These are phyloP conservation scores for Trichodelitschia bisporula DNA, from an alignment of 495 filamentous ascomycete genomes.

Conservation along the genomic window DNA sequence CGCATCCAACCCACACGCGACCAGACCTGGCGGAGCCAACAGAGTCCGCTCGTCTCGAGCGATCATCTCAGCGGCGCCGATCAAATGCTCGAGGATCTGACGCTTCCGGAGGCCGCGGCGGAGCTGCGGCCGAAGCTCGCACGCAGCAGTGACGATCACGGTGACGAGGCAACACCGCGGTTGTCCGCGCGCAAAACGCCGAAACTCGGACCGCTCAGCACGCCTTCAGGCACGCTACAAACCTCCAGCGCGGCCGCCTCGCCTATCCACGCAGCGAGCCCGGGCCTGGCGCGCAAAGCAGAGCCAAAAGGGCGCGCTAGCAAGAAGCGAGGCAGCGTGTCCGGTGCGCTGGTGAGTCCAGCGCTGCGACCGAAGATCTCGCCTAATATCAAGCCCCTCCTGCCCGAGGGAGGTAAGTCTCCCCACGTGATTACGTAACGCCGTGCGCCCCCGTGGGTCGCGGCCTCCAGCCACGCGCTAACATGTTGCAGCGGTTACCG, in stretches of 20 bases:
- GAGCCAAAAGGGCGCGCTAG: conserved; percentile 11
- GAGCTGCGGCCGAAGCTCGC: conserved; percentile 8
- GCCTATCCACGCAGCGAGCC: conserved; percentile 4
- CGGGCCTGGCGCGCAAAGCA: conserved; percentile 3
- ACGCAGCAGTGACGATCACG: conserved; percentile 1
- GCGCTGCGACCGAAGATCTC: conserved; percentile 82
- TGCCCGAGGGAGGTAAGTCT: conserved; percentile 47
- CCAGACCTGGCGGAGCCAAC: conserved; percentile 1
- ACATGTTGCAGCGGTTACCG: conserved; percentile 26
- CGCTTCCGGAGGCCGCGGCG: conserved; percentile 15
- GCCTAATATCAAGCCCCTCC: conserved; percentile 74
- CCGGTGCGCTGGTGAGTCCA: conserved; percentile 57
- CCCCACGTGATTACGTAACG: conserved; percentile 1
- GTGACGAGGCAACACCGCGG: conserved; percentile 11
- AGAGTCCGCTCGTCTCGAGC: conserved; percentile 3
- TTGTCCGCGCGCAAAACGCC: conserved; percentile 14
- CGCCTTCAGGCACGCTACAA: conserved; percentile 8
- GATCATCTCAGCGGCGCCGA: neutral
- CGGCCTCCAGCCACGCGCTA: conserved; percentile 4
- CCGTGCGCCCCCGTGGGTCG: conserved; percentile 1
- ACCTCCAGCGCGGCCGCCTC: conserved; percentile 8
- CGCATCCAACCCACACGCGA: conserved; percentile 4
- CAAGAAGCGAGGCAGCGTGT: conserved; percentile 53
- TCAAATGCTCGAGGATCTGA: conserved; percentile 12
- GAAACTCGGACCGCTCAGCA: conserved; percentile 12